Conservation (phyloP, 768 basidiomycete species). For the Rhodosporidiobolus odoratus region DNA sequence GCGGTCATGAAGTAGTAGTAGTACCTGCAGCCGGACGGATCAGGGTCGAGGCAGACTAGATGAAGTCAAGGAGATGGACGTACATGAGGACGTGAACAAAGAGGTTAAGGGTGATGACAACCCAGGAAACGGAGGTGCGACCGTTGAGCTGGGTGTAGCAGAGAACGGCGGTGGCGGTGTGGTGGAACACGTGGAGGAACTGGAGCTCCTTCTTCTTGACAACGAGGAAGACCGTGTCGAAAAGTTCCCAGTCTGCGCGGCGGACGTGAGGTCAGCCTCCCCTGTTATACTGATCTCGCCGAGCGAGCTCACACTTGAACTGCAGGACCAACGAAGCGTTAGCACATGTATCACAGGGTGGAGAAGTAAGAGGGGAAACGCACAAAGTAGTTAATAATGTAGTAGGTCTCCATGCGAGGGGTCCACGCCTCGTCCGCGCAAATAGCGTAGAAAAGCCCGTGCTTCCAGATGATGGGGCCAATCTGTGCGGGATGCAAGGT, state of each 20-base stretch:
- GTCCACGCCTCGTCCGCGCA: slow-evolving; percentile 79
- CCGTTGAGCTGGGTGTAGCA: slow-evolving; percentile 94
- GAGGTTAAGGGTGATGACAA: slow-evolving; percentile 84
- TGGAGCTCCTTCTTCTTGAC: slow-evolving; percentile 92
- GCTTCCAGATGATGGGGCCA: slow-evolving; percentile 65
- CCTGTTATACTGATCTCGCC: background rate
- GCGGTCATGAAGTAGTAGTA: slow-evolving; percentile 97
- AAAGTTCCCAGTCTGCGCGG: slow-evolving; percentile 64
- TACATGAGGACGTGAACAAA: slow-evolving; percentile 97
- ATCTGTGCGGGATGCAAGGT: slow-evolving; percentile 34
- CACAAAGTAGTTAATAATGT: slow-evolving; percentile 98
- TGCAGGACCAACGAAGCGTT: background rate
- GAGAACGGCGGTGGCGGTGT: slow-evolving; percentile 91
- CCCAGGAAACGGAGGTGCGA: slow-evolving; percentile 92
- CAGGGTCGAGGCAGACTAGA: slow-evolving; percentile 13
- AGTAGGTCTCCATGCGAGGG: slow-evolving; percentile 77
- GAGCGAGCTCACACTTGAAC: slow-evolving; percentile 28
- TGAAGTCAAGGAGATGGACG: slow-evolving; percentile 49
- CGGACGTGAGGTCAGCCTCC: background rate
- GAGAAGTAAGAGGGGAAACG: background rate
- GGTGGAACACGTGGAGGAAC: slow-evolving; percentile 98
- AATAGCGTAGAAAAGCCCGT: slow-evolving; percentile 69
- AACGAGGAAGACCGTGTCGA: slow-evolving; percentile 94
- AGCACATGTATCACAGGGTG: background rate
- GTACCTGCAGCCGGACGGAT: slow-evolving; percentile 53